These are phyloP conservation scores for Neonectria magnoliae DNA, from an alignment of 2,329 filamentous ascomycete genomes.

Conservation along the genomic window DNA sequence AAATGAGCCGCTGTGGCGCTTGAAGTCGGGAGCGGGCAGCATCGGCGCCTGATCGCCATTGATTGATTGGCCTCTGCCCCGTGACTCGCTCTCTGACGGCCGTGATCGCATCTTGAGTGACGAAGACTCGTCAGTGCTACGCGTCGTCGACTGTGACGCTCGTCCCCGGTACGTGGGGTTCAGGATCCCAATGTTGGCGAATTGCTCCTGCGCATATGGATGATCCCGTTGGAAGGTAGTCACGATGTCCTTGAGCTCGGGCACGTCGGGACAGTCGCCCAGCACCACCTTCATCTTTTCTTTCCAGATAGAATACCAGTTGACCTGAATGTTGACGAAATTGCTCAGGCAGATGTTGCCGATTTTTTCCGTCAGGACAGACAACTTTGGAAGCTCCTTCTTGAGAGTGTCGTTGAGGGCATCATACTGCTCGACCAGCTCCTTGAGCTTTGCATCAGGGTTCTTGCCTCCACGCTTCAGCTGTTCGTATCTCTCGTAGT, in stretches of 20 bases:
- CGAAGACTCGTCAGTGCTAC: slow-evolving; percentile 60
- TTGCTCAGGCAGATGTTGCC: slow-evolving; percentile 85
- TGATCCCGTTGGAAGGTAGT: slow-evolving; percentile 83
- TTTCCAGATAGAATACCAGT: slow-evolving; percentile 86
- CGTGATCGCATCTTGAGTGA: slow-evolving; percentile 60
- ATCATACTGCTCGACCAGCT: slow-evolving; percentile 88
- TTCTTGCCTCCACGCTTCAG: slow-evolving; percentile 85
- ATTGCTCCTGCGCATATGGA: slow-evolving; percentile 76
- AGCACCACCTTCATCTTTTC: slow-evolving; percentile 83
- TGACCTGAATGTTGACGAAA: slow-evolving; percentile 84
- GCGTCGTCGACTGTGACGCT: slow-evolving; percentile 67
- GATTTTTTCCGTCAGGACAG: slow-evolving; percentile 80
- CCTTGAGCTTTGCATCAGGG: slow-evolving; percentile 83
- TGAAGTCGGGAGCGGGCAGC: slow-evolving; percentile 73
- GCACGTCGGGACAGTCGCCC: slow-evolving; percentile 68
- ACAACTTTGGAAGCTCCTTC: slow-evolving; percentile 88
- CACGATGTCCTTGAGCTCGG: slow-evolving; percentile 78
- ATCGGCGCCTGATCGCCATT: slow-evolving; percentile 71
- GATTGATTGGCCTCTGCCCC: slow-evolving; percentile 68
- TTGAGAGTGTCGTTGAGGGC: slow-evolving; percentile 94
- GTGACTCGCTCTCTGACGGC: slow-evolving; percentile 59
- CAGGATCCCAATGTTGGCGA: slow-evolving; percentile 78
- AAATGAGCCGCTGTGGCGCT: slow-evolving; percentile 74
- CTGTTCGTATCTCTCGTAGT: slow-evolving; percentile 84
- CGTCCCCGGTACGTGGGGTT: slow-evolving; percentile 75